phyloP scores from a whole-genome alignment of 371 early-diverging fungal genomes.

The Rhizopus arrhizus region DNA sequence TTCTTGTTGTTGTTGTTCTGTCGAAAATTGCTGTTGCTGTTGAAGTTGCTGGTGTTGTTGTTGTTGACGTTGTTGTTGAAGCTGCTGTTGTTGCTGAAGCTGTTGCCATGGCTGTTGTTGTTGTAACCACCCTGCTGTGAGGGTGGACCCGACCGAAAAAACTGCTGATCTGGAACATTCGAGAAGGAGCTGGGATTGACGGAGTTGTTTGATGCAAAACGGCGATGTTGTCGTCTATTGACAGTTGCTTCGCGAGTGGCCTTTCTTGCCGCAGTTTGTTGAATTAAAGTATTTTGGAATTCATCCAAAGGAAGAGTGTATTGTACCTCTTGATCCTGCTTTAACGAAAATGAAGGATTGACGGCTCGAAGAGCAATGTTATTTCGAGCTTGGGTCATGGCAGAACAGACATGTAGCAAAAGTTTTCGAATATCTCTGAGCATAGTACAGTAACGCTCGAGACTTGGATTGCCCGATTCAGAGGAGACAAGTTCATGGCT shows the following conservation, averaged over 20 bases:
- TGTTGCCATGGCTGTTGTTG: neutral
- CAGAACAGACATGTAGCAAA: constrained; percentile 7
- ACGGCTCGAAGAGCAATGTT: constrained; percentile 16
- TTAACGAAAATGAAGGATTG: constrained; percentile 5
- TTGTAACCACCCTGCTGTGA: constrained; percentile 25
- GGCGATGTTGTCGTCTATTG: neutral
- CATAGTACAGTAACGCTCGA: constrained; percentile 5
- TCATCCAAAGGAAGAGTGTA: constrained; percentile 4
- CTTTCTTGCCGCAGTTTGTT: constrained; percentile 4
- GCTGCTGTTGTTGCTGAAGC: constrained; percentile 3
- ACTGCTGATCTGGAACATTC: neutral
- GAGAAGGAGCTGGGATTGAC: neutral
- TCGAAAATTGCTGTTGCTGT: too few species aligned
- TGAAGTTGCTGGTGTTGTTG: too few species aligned
- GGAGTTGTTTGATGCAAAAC: too few species aligned
- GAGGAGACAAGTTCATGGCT: constrained; percentile 4
- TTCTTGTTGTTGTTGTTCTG: neutral
- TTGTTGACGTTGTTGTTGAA: too few species aligned
- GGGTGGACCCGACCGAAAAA: constrained; percentile 23
- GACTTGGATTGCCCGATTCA: neutral
- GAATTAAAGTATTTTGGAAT: neutral
- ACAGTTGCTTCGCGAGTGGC: constrained; percentile 1
- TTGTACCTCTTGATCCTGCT: neutral
- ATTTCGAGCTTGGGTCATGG: constrained; percentile 11
- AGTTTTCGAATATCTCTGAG: constrained; percentile 15